A percentile compares a stretch with the other conserved stretches of the same genome.
phyloP scores from a whole-genome alignment of 306 rosid genomes.

The Mucuna pruriens region DNA sequence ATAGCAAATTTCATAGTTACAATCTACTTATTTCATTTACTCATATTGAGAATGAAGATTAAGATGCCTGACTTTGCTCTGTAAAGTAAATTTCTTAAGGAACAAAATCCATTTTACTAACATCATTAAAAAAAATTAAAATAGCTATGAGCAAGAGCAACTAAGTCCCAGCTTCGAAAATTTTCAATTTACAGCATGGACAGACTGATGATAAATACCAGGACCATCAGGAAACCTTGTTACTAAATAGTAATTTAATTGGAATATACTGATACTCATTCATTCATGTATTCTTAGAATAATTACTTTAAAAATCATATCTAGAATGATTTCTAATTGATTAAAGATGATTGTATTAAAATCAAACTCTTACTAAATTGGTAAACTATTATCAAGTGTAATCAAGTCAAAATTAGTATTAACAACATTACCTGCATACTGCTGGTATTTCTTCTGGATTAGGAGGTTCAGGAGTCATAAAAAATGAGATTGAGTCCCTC shows the following conservation, averaged over 20 bases:
- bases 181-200: background rate
- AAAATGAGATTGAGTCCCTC: slow-evolving; percentile 29
- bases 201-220: background rate
- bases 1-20: too few relatives aligned
- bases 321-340: too few relatives aligned
- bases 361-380: too few relatives aligned
- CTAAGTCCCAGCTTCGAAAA: too few relatives aligned
- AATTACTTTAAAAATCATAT: too few relatives aligned
- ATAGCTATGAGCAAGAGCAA: background rate
- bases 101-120: too few relatives aligned
- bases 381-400: background rate
- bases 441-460: slow-evolving; percentile 30
- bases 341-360: too few relatives aligned
- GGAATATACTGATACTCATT: too few relatives aligned
- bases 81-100: background rate
- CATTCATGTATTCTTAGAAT: too few relatives aligned
- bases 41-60: too few relatives aligned
- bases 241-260: too few relatives aligned
- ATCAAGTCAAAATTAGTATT: background rate
- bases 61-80: too few relatives aligned
- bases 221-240: background rate
- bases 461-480: slow-evolving; percentile 1
- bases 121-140: background rate
- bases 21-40: background rate
- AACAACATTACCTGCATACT: slow-evolving; percentile 29